Evolutionary conservation across 768 basidiomycete species (phyloP), one percentile per base, ranked within the genome.

Genomic region (Psilocybe cubensis): DNA sequence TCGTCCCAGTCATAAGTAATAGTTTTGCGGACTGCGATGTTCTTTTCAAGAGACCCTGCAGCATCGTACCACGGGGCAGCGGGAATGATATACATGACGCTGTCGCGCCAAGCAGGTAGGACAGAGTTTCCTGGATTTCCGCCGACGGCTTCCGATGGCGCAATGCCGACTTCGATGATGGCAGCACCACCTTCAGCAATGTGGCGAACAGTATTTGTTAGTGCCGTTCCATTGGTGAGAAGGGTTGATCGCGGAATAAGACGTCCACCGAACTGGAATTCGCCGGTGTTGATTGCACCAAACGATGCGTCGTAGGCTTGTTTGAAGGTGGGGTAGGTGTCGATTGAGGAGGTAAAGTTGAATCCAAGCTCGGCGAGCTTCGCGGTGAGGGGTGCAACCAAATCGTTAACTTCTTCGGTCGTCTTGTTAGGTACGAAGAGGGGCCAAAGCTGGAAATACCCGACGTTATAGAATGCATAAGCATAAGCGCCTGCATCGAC

Each of bases 231-330:
- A 28, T 46, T 46, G 12, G 25, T 25, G 11, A 9, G 7, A 7
- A 46, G 28, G 1, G 45, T 46, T 5, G 23, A 14, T 23, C 45
- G 45, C 3, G 45, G 45, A n/a, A 46, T 46, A 14, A 46, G 25
- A 27, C 45, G 45, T 17, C 45, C 45, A 46, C 45, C 45, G 25
- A 46, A 46, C 25, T 46, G 45, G 45, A 46, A 46, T 46, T 21
- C 45, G 8, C 45, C 45, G 17, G 25, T 25, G 20, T 17, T 14
- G 3, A 46, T 46, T 25, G 23, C 45, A 25, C 45, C 45, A n/a
- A 46, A 46, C 9, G 45, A 46, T n/a, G 45, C 45, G 25, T 46
- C 45, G n/a, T 46, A 46, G 6, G 24, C 45, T 12, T 21, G 24
- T 25, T 46, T 46, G 45, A 46, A 46, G 25, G 23, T 46, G 24